These are phyloP conservation scores for Paspalum notatum DNA, from an alignment of 176 grass and related monocot species.

Conservation along the genomic window DNA sequence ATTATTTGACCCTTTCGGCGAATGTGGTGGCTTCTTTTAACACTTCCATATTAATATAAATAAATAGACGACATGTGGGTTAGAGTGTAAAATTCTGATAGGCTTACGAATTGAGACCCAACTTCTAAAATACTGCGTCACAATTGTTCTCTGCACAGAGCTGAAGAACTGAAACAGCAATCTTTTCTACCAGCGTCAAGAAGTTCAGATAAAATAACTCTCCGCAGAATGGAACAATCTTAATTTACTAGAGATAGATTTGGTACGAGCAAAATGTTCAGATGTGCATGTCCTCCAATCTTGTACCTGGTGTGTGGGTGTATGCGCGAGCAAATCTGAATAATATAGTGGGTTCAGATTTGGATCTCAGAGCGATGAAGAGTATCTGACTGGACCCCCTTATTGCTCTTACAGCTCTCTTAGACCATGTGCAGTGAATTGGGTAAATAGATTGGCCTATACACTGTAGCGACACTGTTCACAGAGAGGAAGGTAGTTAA, in stretches of 20 bases:
- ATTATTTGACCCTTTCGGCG: too few relatives aligned
- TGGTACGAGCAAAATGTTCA: slow-evolving; percentile 28
- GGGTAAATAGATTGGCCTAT: too few relatives aligned
- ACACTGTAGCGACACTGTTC: too few relatives aligned
- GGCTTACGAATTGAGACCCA: too few relatives aligned
- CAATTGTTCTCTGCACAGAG: neutral
- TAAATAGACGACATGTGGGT: too few relatives aligned
- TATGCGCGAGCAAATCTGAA: slow-evolving; percentile 23
- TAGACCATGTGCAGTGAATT: too few relatives aligned
- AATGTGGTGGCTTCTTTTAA: too few relatives aligned
- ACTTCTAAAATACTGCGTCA: too few relatives aligned
- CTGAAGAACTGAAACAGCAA: slow-evolving; percentile 6
- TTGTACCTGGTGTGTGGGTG: slow-evolving; percentile 22
- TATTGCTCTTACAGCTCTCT: slow-evolving; percentile 13
- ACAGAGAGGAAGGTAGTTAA: too few relatives aligned
- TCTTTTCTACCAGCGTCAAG: slow-evolving; percentile 24
- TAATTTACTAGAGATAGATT: slow-evolving; percentile 27
- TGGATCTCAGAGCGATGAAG: slow-evolving; percentile 38
- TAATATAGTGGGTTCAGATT: slow-evolving; percentile 47
- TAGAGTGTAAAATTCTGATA: too few relatives aligned
- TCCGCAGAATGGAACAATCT: slow-evolving; percentile 33
- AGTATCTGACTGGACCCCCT: slow-evolving; percentile 45
- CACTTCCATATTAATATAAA: too few relatives aligned
- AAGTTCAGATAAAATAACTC: slow-evolving; percentile 11
- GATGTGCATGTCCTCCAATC: slow-evolving; percentile 20